A percentile compares a stretch with the other conserved stretches of the same genome.
Conservation (phyloP, 495 filamentous ascomycete species). For the Aspergillus sparsus region DNA sequence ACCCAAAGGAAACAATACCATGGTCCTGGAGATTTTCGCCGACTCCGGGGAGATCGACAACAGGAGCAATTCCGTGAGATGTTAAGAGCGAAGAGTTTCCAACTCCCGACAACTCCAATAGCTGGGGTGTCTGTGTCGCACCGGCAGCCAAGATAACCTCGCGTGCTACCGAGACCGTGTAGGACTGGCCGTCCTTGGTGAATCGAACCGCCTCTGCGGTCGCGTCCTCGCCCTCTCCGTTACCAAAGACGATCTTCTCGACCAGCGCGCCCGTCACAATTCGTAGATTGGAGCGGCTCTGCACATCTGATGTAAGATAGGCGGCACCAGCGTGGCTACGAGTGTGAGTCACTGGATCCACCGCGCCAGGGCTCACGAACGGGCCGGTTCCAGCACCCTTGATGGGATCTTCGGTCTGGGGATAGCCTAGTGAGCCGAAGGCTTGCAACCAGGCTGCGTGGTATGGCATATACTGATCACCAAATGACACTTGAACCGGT, state of each 20-base stretch:
- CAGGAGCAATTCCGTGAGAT: conserved; percentile 13
- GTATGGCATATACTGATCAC: conserved; percentile 25
- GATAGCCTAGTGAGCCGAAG: conserved; percentile 26
- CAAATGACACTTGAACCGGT: conserved; percentile 31
- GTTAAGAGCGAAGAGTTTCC: conserved; percentile 34
- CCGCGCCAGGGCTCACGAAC: conserved; percentile 18
- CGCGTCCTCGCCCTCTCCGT: conserved; percentile 1
- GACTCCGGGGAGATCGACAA: conserved; percentile 37
- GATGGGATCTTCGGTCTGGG: conserved; percentile 24
- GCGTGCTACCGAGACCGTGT: conserved; percentile 47
- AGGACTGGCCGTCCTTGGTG: conserved; percentile 20
- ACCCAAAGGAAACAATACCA: conserved; percentile 14
- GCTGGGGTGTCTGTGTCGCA: conserved; percentile 51
- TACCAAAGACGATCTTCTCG: not conserved
- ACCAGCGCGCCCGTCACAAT: conserved; percentile 1
- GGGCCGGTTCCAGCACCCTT: conserved; percentile 22
- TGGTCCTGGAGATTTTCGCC: conserved; percentile 56
- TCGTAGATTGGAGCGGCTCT: not conserved
- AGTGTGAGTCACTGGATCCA: conserved; percentile 21
- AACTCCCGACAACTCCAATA: conserved; percentile 65
- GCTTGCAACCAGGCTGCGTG: conserved; percentile 29
- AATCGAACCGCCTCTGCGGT: conserved; percentile 38
- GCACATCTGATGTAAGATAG: conserved; percentile 16
- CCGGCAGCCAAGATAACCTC: conserved; percentile 65
- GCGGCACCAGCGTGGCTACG: conserved; percentile 42